Conservation (phyloP, 2,329 filamentous ascomycete species). For the Rosellinia necatrix region DNA sequence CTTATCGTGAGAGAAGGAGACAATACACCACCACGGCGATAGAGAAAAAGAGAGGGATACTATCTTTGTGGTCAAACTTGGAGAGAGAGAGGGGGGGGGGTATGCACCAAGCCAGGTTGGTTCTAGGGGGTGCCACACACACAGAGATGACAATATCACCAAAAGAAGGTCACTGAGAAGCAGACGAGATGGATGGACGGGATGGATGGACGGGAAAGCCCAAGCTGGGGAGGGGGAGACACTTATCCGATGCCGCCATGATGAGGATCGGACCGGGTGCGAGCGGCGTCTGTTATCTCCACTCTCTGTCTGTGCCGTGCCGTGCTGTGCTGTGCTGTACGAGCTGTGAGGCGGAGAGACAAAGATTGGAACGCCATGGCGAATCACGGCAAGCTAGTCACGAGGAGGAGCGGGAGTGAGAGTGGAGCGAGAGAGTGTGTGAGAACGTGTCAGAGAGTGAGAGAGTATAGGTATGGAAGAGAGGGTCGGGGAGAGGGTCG, state of each 20-base stretch:
- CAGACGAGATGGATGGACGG: no score
- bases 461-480: not conserved
- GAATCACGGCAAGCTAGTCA: no score
- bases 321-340: no score
- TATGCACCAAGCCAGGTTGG: no score
- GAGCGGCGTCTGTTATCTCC: no score
- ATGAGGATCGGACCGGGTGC: not conserved
- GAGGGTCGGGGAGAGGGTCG: not conserved
- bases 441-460: not conserved
- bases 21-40: not conserved
- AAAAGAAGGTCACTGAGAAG: slow-evolving; percentile 6
- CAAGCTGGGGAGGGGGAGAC: not conserved
- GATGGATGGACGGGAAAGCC: no score
- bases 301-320: no score
- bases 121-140: no score
- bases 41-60: not conserved
- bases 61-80: slow-evolving; percentile 11
- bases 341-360: no score
- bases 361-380: no score
- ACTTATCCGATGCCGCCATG: slow-evolving; percentile 14
- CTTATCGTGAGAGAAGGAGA: slow-evolving; percentile 5
- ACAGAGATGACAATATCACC: not conserved
- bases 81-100: not conserved
- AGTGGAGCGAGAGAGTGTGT: no score
- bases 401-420: no score